Base-by-base conservation (phyloP, 768 basidiomycete genomes). In the Naganishia antarctica region DNA sequence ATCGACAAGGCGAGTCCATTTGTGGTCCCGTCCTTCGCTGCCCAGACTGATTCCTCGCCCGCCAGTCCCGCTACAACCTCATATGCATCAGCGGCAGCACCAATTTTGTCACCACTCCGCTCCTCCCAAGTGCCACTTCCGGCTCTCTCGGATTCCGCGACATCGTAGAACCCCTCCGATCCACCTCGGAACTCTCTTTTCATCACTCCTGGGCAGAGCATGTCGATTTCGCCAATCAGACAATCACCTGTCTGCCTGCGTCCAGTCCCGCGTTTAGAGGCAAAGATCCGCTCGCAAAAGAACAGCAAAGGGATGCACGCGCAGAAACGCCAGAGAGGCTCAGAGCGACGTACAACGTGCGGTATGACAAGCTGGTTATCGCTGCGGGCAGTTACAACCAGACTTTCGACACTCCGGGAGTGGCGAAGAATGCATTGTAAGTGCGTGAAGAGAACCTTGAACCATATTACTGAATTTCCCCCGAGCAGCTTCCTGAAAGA, bases 331-430 rank as follows among this genome's bases (percentile, higher is more conserved):
- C 21, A 3, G 37, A 63, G 26, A 32, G 47, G 31, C 23, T 45
- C 23, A 51, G 28, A 28, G 37, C 23, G 47, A 57, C 44, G 12
- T 65, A 65, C 41, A 21, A 41, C 15, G 51, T 91, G 46, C 76
- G 78, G 21, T 91, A 88, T 71, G 90, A 92, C 76, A 89, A 88
- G 73, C 81, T 92, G 13, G 84, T 92, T 61, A 84, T 93, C 50
- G 85, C 88, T 7, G 89, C 90, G 1, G 91, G 91, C 2, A 87
- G 88, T 48, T 91, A 91, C 77, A 85, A 83, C 2, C 89, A 91
- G 74, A 91, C 77, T 2, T 80, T 79, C 49, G 73, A 71, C 12
- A 77, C 73, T 6, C 69, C 70, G 1, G 78, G 78, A 5, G 89
- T 89, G 70, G 57, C 53, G 51, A 60, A 65, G 70, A 64, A 41